Evolutionary conservation across 129 eudicot species (phyloP).

Genomic region (Ambrosia trifida): DNA sequence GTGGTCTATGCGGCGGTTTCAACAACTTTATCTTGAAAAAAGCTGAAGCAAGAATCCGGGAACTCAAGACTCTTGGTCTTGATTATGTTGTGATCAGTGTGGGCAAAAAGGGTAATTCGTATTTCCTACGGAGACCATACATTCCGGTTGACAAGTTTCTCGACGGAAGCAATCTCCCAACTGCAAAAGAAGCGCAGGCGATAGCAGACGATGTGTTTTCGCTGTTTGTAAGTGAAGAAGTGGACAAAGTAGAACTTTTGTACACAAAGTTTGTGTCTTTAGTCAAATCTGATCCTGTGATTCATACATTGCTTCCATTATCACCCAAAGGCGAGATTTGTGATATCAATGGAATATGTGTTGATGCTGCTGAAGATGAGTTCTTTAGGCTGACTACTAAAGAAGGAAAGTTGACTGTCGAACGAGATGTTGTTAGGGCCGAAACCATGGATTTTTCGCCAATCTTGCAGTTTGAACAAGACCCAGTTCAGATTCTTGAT

Average conservation of each 20-base stretch:
- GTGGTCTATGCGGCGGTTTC: slow-evolving; percentile 70
- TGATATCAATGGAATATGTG: slow-evolving; percentile 47
- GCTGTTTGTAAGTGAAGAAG: slow-evolving; percentile 60
- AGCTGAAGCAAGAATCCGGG: slow-evolving; percentile 49
- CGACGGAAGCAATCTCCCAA: slow-evolving; percentile 44
- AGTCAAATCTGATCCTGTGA: slow-evolving; percentile 51
- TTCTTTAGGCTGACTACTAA: slow-evolving; percentile 56
- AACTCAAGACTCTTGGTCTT: slow-evolving; percentile 45
- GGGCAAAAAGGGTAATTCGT: slow-evolving; percentile 63
- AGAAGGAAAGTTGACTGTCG: slow-evolving; percentile 57
- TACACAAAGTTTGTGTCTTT: slow-evolving; percentile 61
- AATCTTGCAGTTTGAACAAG: slow-evolving; percentile 55
- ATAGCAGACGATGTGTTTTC: slow-evolving; percentile 70
- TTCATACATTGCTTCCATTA: slow-evolving; percentile 50
- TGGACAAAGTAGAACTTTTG: slow-evolving; percentile 58
- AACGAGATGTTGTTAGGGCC: slow-evolving; percentile 32
- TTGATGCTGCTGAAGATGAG: slow-evolving; percentile 59
- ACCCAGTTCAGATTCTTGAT: slow-evolving; percentile 62
- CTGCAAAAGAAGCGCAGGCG: slow-evolving; percentile 57
- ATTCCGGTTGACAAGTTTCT: slow-evolving; percentile 39
- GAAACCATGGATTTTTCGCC: slow-evolving; percentile 36
- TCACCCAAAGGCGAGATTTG: slow-evolving; percentile 57
- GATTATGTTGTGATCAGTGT: slow-evolving; percentile 56
- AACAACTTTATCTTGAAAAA: slow-evolving; percentile 49
- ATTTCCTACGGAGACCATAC: slow-evolving; percentile 39